phyloP scores from a whole-genome alignment of 2,329 filamentous ascomycete genomes.

The Canariomyces notabilis region DNA sequence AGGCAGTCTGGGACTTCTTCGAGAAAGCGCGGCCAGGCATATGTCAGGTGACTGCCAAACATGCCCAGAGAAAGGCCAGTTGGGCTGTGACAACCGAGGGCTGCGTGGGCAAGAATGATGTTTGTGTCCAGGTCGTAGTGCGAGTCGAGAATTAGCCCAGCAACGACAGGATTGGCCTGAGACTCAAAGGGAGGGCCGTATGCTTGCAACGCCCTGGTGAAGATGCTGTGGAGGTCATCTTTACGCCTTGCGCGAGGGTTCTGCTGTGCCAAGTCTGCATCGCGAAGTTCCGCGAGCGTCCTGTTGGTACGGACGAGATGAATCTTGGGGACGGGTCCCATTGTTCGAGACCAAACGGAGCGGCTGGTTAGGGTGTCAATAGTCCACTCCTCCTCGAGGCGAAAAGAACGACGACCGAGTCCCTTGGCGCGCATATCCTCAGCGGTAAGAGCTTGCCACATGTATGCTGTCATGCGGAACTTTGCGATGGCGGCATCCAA shows the following conservation, averaged over 20 bases:
- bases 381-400: constrained; percentile 70
- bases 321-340: constrained; percentile 49
- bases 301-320: constrained; percentile 62
- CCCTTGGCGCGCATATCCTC: constrained; percentile 68
- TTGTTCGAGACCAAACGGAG: constrained; percentile 16
- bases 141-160: constrained; percentile 61
- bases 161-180: constrained; percentile 55
- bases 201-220: constrained; percentile 42
- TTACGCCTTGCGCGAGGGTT: constrained; percentile 50
- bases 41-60: constrained; percentile 19
- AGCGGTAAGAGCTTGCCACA: constrained; percentile 72
- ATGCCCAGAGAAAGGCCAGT: constrained; percentile 17
- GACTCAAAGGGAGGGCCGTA: constrained; percentile 26
- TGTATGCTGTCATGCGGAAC: constrained; percentile 67
- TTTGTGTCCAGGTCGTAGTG: constrained; percentile 50
- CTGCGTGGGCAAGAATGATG: constrained; percentile 60
- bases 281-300: constrained; percentile 61
- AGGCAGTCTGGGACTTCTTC: constrained; percentile 17
- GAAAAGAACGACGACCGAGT: constrained; percentile 64
- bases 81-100: constrained; percentile 12
- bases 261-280: constrained; percentile 61
- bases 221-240: constrained; percentile 45
- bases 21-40: constrained; percentile 18
- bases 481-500: constrained; percentile 63
- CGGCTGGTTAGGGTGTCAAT: constrained; percentile 55